Conservation (phyloP, 2,329 filamentous ascomycete species). For the Trichoderma guizhouense region DNA sequence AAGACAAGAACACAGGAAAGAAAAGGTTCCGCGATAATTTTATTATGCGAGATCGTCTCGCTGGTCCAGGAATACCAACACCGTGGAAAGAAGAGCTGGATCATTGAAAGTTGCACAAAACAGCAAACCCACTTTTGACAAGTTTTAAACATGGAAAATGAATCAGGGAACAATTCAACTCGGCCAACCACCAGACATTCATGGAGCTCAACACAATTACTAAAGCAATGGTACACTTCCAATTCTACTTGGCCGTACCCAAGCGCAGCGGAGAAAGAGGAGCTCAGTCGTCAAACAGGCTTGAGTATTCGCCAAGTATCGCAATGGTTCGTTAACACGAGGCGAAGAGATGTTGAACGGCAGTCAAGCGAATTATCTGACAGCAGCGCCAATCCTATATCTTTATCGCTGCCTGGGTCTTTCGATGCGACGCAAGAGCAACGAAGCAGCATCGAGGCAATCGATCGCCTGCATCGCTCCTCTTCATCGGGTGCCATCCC, state of each 20-base stretch:
- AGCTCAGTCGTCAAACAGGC: neutral
- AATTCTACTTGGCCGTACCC: neutral
- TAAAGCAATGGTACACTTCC: neutral
- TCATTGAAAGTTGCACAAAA: neutral
- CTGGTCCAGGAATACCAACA: neutral
- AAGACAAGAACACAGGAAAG: neutral
- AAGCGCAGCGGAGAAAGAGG: neutral
- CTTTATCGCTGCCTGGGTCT: neutral
- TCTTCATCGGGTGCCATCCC: neutral
- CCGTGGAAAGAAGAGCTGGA: neutral
- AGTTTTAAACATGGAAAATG: neutral
- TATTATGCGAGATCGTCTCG: neutral
- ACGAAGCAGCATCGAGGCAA: neutral
- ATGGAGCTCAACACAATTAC: neutral
- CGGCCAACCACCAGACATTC: neutral
- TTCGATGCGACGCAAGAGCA: neutral
- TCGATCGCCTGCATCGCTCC: neutral
- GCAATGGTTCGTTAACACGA: neutral
- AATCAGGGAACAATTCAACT: neutral
- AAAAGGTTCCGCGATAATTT: neutral
- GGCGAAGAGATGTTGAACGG: neutral
- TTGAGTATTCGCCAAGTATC: neutral
- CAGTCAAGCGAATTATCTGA: neutral
- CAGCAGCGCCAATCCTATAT: neutral
- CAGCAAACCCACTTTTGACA: neutral